Evolutionary conservation across 2,329 filamentous ascomycete species (phyloP).

Genomic region (Trichoderma hamatum): DNA sequence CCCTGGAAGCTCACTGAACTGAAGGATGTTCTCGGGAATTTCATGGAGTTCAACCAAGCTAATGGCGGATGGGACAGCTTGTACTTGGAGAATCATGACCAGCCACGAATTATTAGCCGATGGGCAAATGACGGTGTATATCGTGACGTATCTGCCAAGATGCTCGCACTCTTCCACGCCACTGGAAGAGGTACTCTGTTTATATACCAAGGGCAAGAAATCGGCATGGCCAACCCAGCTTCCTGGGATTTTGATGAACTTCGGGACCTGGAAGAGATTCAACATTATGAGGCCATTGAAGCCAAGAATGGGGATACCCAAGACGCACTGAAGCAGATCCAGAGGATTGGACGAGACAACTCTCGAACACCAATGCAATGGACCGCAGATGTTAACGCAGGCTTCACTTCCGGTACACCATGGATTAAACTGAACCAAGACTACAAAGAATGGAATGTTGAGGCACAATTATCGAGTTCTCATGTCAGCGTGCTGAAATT

Average conservation of each 20-base stretch:
- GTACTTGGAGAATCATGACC: slow-evolving; percentile 68
- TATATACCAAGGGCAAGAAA: slow-evolving; percentile 64
- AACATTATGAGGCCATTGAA: slow-evolving; percentile 54
- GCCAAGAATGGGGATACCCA: background rate
- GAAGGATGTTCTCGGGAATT: slow-evolving; percentile 40
- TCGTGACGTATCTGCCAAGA: slow-evolving; percentile 53
- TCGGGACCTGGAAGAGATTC: slow-evolving; percentile 57
- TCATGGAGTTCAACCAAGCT: slow-evolving; percentile 54
- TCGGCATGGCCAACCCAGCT: slow-evolving; percentile 62
- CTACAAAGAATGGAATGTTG: slow-evolving; percentile 59
- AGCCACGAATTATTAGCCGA: slow-evolving; percentile 59
- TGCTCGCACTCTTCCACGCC: slow-evolving; percentile 54
- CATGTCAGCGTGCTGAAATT: slow-evolving; percentile 23
- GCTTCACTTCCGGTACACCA: slow-evolving; percentile 61
- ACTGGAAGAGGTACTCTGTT: slow-evolving; percentile 59
- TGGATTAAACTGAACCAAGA: slow-evolving; percentile 65
- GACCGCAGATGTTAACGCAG: slow-evolving; percentile 59
- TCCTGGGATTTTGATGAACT: slow-evolving; percentile 44
- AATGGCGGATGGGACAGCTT: slow-evolving; percentile 61
- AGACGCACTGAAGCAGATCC: slow-evolving; percentile 54
- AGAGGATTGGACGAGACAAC: slow-evolving; percentile 58
- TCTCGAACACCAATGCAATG: slow-evolving; percentile 69
- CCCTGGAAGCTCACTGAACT: background rate
- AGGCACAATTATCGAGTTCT: slow-evolving; percentile 62
- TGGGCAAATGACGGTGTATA: slow-evolving; percentile 50